These are phyloP conservation scores for Rostrohypoxylon terebratum DNA, from an alignment of 495 filamentous ascomycete genomes.

Conservation along the genomic window DNA sequence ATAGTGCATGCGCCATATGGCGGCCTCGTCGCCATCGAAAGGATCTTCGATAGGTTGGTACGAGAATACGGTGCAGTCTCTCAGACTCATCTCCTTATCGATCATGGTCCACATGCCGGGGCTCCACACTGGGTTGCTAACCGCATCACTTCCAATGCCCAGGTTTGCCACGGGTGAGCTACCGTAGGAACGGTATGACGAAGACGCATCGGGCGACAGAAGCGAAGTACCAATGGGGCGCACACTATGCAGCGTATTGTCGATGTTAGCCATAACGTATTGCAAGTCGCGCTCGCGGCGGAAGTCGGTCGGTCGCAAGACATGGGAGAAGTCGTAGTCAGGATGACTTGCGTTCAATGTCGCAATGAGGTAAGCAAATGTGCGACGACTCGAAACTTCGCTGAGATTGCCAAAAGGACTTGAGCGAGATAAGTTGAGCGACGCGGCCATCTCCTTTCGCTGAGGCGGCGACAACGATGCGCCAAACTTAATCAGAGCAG, in stretches of 20 bases:
- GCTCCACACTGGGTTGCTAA: conserved; percentile 71
- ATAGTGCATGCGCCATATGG: conserved; percentile 95
- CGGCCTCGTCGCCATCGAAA: conserved; percentile 88
- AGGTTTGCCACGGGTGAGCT: conserved; percentile 48
- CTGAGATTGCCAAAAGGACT: conserved; percentile 92
- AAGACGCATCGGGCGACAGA: conserved; percentile 38
- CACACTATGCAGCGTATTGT: conserved; percentile 85
- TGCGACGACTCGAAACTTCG: conserved; percentile 86
- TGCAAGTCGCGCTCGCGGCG: conserved; percentile 78
- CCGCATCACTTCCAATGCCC: conserved; percentile 42
- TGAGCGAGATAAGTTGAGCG: conserved; percentile 80
- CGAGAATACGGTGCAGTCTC: conserved; percentile 85
- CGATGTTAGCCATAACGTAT: conserved; percentile 83
- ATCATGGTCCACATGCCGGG: conserved; percentile 90
- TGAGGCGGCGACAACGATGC: conserved; percentile 84
- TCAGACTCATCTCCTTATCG: conserved; percentile 90
- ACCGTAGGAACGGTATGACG: conserved; percentile 42
- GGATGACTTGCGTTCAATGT: conserved; percentile 97
- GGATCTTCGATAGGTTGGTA: conserved; percentile 87
- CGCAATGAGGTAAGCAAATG: conserved; percentile 95
- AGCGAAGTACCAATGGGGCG: conserved; percentile 66
- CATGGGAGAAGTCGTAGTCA: conserved; percentile 96
- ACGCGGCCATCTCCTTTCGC: conserved; percentile 63
- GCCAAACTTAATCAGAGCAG: conserved; percentile 82
- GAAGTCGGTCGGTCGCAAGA: conserved; percentile 89